Conservation (phyloP, 164 flowering plant species). For the Platanus orientalis region DNA sequence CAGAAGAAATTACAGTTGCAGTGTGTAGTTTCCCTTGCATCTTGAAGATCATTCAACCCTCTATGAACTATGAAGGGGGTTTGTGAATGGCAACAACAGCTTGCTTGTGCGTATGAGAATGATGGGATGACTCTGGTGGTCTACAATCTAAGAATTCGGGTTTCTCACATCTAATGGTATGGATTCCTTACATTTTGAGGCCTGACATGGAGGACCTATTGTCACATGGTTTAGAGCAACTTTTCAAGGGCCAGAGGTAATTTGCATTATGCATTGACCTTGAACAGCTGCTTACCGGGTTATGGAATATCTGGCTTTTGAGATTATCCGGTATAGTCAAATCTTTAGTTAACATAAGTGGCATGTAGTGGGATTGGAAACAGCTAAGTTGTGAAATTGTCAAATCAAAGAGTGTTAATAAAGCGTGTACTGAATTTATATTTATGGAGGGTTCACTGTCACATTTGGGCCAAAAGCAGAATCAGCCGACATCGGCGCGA, state of each 20-base stretch:
- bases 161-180: slow-evolving; percentile 4
- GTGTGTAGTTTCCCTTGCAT: slow-evolving; percentile 4
- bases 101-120: slow-evolving; percentile 16
- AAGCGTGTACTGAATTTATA: not conserved
- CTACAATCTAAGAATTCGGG: slow-evolving; percentile 8
- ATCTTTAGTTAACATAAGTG: not conserved
- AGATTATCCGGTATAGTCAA: slow-evolving; percentile 10
- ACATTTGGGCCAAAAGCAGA: slow-evolving; percentile 43
- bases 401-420: not conserved
- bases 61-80: slow-evolving; percentile 24
- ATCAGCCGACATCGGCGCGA: slow-evolving; percentile 28
- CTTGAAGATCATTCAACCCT: slow-evolving; percentile 3
- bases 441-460: slow-evolving; percentile 41
- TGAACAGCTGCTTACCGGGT: slow-evolving; percentile 7
- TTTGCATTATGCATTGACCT: slow-evolving; percentile 3
- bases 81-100: slow-evolving; percentile 29
- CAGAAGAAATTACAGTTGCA: slow-evolving; percentile 3
- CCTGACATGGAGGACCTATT: not conserved
- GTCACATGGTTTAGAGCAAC: slow-evolving; percentile 18
- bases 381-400: not conserved
- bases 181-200: slow-evolving; percentile 6
- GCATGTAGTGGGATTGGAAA: not conserved
- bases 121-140: slow-evolving; percentile 23
- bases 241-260: slow-evolving; percentile 15
- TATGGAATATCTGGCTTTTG: slow-evolving; percentile 26